These are phyloP conservation scores for Apocynum venetum DNA, from an alignment of 257 asterid species.

Conservation along the genomic window DNA sequence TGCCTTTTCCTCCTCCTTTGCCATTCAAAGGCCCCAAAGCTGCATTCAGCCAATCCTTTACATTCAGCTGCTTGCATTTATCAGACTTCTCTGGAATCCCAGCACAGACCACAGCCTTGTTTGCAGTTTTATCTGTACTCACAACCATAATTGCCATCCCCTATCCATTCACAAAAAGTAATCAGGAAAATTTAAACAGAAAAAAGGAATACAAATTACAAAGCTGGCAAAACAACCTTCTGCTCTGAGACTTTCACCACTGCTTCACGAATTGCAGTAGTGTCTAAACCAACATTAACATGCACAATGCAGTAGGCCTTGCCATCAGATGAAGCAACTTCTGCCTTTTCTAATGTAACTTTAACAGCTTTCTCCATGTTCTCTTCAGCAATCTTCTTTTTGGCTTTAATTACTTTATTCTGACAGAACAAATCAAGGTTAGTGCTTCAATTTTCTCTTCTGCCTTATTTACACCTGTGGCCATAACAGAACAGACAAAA, in stretches of 20 bases:
- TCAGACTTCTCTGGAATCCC: slow-evolving; percentile 83
- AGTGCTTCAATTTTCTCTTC: slow-evolving; percentile 2
- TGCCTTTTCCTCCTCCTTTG: slow-evolving; percentile 97
- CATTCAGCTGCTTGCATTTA: slow-evolving; percentile 56
- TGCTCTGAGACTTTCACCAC: slow-evolving; percentile 89
- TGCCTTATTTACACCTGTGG: not conserved
- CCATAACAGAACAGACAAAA: not conserved
- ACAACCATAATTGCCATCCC: slow-evolving; percentile 82
- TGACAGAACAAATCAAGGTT: slow-evolving; percentile 27
- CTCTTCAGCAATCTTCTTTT: slow-evolving; percentile 83
- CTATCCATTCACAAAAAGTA: slow-evolving; percentile 33
- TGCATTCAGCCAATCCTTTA: slow-evolving; percentile 71
- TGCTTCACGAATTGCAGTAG: slow-evolving; percentile 97
- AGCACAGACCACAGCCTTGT: slow-evolving; percentile 91
- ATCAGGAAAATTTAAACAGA: not conserved
- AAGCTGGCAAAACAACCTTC: slow-evolving; percentile 45
- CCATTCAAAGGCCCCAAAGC: slow-evolving; percentile 73
- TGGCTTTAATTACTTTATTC: slow-evolving; percentile 77
- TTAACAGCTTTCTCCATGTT: slow-evolving; percentile 69
- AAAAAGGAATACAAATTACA: not conserved
- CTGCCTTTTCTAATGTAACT: slow-evolving; percentile 63
- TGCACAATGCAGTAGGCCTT: slow-evolving; percentile 66
- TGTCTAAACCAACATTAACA: slow-evolving; percentile 82
- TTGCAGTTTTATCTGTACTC: slow-evolving; percentile 61
- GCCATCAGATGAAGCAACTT: slow-evolving; percentile 65